A percentile compares a stretch with the other conserved stretches of the same genome.
These are phyloP conservation scores for Bolboschoenus planiculmis DNA, from an alignment of 176 grass and related monocot genomes.

Conservation along the genomic window DNA sequence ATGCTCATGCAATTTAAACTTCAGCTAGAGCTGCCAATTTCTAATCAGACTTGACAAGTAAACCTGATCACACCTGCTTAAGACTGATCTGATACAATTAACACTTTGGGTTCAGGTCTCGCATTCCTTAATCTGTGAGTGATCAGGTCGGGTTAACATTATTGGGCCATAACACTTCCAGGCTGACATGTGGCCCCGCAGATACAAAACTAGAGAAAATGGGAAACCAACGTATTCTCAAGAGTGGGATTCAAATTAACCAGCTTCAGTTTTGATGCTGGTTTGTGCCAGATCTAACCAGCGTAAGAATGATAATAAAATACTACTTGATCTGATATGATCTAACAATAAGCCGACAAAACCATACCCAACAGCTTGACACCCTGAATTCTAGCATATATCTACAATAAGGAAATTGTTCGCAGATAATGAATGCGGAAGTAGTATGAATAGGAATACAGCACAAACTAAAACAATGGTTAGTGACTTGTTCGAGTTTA, in stretches of 20 bases:
- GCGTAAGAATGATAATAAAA: not conserved
- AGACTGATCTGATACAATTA: no score
- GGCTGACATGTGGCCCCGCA: no score
- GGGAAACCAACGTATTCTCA: not conserved
- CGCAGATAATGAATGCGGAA: not conserved
- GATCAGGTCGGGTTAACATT: no score
- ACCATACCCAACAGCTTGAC: not conserved
- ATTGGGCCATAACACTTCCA: no score
- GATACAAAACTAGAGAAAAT: no score
- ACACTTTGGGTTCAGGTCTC: no score
- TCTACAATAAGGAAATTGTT: not conserved
- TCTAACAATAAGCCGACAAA: no score
- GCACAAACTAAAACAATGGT: not conserved
- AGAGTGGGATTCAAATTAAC: not conserved
- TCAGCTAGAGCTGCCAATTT: not conserved
- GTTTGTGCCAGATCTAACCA: not conserved
- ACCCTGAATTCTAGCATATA: not conserved
- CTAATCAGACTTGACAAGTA: no score
- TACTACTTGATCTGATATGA: no score
- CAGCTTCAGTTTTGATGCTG: not conserved
- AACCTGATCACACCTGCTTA: no score
- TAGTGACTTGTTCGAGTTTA: not conserved
- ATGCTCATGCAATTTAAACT: not conserved
- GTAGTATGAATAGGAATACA: not conserved
- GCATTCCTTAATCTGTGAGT: no score